Evolutionary conservation across 768 basidiomycete species (phyloP).

Genomic region (Collybia sordida): DNA sequence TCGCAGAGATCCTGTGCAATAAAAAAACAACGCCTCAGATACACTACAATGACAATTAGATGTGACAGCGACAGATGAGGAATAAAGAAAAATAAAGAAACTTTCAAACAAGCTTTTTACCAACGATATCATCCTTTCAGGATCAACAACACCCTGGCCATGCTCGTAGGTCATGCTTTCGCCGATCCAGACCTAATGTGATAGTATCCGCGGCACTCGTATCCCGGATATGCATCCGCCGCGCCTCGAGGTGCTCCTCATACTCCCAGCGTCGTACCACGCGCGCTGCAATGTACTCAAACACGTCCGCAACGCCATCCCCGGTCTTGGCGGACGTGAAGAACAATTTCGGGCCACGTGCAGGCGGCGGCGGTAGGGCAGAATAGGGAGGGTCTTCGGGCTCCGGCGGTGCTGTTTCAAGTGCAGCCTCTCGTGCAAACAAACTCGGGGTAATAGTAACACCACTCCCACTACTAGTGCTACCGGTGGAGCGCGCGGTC

Average conservation of each 20-base stretch:
- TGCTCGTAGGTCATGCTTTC: neutral
- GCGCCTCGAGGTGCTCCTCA: constrained; percentile 56
- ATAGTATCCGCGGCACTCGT: constrained; percentile 37
- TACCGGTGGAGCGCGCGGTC: constrained; percentile 29
- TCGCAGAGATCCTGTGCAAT: neutral
- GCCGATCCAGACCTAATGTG: constrained; percentile 21
- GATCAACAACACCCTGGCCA: constrained; percentile 12
- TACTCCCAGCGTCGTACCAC: constrained; percentile 66
- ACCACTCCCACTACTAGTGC: constrained; percentile 46
- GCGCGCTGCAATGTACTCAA: constrained; percentile 68
- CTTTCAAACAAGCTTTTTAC: neutral
- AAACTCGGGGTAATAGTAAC: constrained; percentile 62
- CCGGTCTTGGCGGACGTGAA: constrained; percentile 82
- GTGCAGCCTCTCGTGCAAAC: constrained; percentile 37
- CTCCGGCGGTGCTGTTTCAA: constrained; percentile 8
- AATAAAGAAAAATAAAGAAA: neutral
- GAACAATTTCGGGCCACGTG: constrained; percentile 63
- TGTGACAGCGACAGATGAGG: no score
- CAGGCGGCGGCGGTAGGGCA: constrained; percentile 33
- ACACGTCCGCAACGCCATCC: constrained; percentile 68
- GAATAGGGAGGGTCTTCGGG: constrained; percentile 15
- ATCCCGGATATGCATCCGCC: constrained; percentile 39
- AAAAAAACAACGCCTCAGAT: no score
- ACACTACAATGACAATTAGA: no score
- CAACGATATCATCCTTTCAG: neutral